Conservation (phyloP, 495 filamentous ascomycete species). For the Podospora conica region DNA sequence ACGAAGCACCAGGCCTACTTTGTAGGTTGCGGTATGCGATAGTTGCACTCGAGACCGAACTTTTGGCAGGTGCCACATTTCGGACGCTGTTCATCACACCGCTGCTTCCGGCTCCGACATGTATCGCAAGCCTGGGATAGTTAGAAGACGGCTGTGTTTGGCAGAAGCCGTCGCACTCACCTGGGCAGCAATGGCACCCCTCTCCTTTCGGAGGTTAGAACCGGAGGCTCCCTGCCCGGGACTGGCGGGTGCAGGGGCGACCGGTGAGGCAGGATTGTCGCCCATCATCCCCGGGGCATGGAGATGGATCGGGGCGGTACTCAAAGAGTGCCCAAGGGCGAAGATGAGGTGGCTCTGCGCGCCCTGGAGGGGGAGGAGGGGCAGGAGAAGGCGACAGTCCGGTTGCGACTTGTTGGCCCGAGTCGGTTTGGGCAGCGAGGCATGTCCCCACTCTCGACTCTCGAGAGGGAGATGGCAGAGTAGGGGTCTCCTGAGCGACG, state of each 20-base stretch:
- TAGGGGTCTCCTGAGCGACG: neutral
- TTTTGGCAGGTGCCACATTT: constrained; percentile 58
- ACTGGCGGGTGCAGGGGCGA: constrained; percentile 8
- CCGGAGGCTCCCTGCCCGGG: constrained; percentile 3
- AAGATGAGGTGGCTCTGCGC: neutral
- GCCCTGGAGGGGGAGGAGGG: neutral
- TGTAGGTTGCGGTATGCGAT: constrained; percentile 55
- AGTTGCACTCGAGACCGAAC: constrained; percentile 50
- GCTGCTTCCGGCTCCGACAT: constrained; percentile 78
- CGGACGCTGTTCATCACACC: constrained; percentile 82
- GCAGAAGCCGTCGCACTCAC: constrained; percentile 18
- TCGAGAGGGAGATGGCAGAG: neutral
- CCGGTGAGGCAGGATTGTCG: constrained; percentile 13
- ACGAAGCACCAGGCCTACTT: constrained; percentile 45
- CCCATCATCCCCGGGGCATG: constrained; percentile 12
- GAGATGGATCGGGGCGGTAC: neutral
- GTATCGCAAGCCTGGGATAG: constrained; percentile 63
- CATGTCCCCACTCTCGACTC: constrained; percentile 1
- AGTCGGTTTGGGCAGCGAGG: constrained; percentile 4
- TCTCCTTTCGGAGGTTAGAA: constrained; percentile 33
- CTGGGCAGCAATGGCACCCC: constrained; percentile 46
- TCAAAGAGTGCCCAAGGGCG: neutral
- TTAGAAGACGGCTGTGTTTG: neutral
- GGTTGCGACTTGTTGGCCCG: neutral
- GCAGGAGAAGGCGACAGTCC: neutral